phyloP scores from a whole-genome alignment of 164 flowering plant species.

The Vitis rotundifolia region DNA sequence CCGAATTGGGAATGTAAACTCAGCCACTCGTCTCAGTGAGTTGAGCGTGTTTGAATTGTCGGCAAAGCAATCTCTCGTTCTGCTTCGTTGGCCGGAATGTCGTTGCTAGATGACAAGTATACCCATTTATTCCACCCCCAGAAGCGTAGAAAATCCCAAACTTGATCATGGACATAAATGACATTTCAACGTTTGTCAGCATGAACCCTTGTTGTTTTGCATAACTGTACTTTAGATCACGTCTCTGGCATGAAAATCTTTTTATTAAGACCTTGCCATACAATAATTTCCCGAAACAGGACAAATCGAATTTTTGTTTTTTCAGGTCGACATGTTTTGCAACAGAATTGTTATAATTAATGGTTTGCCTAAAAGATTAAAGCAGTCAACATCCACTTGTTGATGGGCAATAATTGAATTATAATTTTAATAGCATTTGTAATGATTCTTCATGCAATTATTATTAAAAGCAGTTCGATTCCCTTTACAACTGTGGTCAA shows the following conservation, averaged over 20 bases:
- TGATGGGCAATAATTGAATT: too few relatives aligned
- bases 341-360: too few relatives aligned
- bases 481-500: too few relatives aligned
- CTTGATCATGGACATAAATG: slow-evolving; percentile 1
- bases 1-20: slow-evolving; percentile 12
- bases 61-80: slow-evolving; percentile 15
- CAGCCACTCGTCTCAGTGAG: slow-evolving; percentile 15
- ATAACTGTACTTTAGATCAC: slow-evolving; percentile 23
- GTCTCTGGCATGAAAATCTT: slow-evolving; percentile 37
- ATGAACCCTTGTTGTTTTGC: background rate
- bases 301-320: slow-evolving; percentile 21
- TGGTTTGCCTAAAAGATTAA: too few relatives aligned
- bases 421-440: too few relatives aligned
- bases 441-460: too few relatives aligned
- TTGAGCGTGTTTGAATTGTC: slow-evolving; percentile 22
- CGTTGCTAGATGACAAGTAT: slow-evolving; percentile 17
- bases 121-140: background rate
- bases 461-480: too few relatives aligned
- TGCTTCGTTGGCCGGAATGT: slow-evolving; percentile 29
- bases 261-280: slow-evolving; percentile 7
- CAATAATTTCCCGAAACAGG: slow-evolving; percentile 17
- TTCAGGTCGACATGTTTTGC: background rate
- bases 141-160: background rate
- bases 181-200: background rate
- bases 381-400: too few relatives aligned